Evolutionary conservation across 2,329 filamentous ascomycete species (phyloP), one percentile per base, ranked within the genome.

Genomic region (Fusarium sp.): DNA sequence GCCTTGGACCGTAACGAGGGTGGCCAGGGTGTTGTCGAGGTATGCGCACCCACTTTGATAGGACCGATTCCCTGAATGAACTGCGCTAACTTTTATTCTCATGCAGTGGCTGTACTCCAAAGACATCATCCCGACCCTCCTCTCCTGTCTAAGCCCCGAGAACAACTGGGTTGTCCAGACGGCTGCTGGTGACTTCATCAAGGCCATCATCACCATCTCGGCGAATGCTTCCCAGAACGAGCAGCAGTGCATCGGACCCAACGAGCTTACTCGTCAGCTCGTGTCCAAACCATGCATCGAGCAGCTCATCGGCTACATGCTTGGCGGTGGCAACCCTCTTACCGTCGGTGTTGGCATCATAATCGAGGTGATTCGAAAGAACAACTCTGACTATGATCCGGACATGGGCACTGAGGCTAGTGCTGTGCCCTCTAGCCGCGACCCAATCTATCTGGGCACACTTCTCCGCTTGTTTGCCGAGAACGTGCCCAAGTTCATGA

Each of bases 351-450:
- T 99, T 13, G 97, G 97, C 22, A 98, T 98, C 79, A 91, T 99
- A 36, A 99, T 99, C 74, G 97, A 99, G 84, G 97, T 99, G 54
- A 99, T 99, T 81, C 91, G 97, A 70, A 99, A 99, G 86, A 99
- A 99, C 84, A 99, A 99, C 82, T 98, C 97, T 0, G 97, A 99
- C 83, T 99, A 99, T 81, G 97, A 99, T 77, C 93, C 97, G 1
- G 97, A 98, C 77, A 94, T 95, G 77, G 92, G 95, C 70, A 91
- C 93, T 58, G 94, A 95, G 68, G 91, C 94, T 31, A 94, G 94
- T 74, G 90, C 93, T 4, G 87, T 92, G 64, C 96, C 96, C 0
- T 96, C 95, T 1, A 93, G 91, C 74, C 92, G 93, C 61, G 97
- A 99, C 79, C 97, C 97, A 5, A 99, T 99, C 77, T 99, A 98